Percentiles rank a stretch among this genome's conserved stretches.
These are phyloP conservation scores for Solanum dulcamara DNA, from an alignment of 257 asterid genomes.

Conservation along the genomic window DNA sequence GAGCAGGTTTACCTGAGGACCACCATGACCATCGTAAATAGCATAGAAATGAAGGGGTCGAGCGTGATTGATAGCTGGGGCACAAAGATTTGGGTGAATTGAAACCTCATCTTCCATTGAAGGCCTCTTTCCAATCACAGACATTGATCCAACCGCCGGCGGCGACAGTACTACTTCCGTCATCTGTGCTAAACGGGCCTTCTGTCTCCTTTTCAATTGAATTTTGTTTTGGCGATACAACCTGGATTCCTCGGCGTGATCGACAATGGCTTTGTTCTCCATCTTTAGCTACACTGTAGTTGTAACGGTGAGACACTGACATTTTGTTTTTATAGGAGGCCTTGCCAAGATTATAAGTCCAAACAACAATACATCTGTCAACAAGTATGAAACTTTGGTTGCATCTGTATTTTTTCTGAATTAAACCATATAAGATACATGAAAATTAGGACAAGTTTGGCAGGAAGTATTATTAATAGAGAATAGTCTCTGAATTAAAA, in stretches of 20 bases:
- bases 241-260: neutral
- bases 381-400: neutral
- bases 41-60: constrained; percentile 5
- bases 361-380: neutral
- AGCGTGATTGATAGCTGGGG: neutral
- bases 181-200: neutral
- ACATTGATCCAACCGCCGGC: constrained; percentile 1
- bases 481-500: no score
- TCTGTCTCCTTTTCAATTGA: neutral
- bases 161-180: neutral
- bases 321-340: neutral
- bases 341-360: no score
- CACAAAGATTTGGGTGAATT: constrained; percentile 2
- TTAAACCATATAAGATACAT: neutral
- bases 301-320: neutral
- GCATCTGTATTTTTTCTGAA: neutral
- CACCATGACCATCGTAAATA: constrained; percentile 18
- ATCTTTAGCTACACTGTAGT: neutral
- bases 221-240: neutral
- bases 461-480: no score
- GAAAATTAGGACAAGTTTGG: no score
- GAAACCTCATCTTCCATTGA: constrained; percentile 6
- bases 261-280: neutral
- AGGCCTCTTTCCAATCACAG: neutral
- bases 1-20: constrained; percentile 1